Percentiles rank a stretch among this genome's conserved stretches.
phyloP scores from a whole-genome alignment of 2,329 filamentous ascomycete genomes.

The Cordyceps tenuipes region DNA sequence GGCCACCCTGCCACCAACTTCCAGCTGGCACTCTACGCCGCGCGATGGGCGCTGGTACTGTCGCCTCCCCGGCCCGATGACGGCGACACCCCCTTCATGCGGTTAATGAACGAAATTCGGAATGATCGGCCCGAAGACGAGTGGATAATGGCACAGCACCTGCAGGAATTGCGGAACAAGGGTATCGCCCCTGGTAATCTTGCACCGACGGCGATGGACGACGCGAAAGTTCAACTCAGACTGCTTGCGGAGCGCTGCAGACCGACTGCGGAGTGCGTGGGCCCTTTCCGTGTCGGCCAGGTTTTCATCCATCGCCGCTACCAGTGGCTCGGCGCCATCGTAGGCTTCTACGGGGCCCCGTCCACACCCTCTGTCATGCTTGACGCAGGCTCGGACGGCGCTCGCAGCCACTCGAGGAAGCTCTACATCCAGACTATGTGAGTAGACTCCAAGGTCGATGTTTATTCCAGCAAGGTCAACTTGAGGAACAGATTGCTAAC shows the following conservation, averaged over 20 bases:
- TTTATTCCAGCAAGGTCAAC: too few species aligned
- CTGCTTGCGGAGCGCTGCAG: too few species aligned
- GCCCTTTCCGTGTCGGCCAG: slow-evolving; percentile 63
- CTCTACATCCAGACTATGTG: slow-evolving; percentile 80
- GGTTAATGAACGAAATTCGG: slow-evolving; percentile 39
- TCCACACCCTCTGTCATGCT: background rate
- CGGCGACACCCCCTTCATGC: slow-evolving; percentile 40
- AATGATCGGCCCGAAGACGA: slow-evolving; percentile 53
- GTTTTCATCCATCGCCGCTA: slow-evolving; percentile 79
- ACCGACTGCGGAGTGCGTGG: slow-evolving; percentile 15
- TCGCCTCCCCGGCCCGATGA: slow-evolving; percentile 24
- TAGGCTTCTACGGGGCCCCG: slow-evolving; percentile 46
- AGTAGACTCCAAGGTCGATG: slow-evolving; percentile 30
- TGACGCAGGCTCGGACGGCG: background rate
- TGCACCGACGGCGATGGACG: too few species aligned
- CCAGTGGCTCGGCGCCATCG: slow-evolving; percentile 70
- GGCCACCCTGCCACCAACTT: slow-evolving; percentile 35
- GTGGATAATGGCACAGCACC: slow-evolving; percentile 59
- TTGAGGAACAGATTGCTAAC: background rate
- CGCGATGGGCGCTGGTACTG: slow-evolving; percentile 62
- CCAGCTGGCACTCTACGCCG: slow-evolving; percentile 57
- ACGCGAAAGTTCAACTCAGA: too few species aligned
- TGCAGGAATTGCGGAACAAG: slow-evolving; percentile 52
- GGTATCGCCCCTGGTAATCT: slow-evolving; percentile 24
- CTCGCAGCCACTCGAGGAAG: slow-evolving; percentile 38